Percentiles rank a stretch among this genome's conserved stretches.
phyloP scores from a whole-genome alignment of 805 yeast species.

The Candida jianshihensis region DNA sequence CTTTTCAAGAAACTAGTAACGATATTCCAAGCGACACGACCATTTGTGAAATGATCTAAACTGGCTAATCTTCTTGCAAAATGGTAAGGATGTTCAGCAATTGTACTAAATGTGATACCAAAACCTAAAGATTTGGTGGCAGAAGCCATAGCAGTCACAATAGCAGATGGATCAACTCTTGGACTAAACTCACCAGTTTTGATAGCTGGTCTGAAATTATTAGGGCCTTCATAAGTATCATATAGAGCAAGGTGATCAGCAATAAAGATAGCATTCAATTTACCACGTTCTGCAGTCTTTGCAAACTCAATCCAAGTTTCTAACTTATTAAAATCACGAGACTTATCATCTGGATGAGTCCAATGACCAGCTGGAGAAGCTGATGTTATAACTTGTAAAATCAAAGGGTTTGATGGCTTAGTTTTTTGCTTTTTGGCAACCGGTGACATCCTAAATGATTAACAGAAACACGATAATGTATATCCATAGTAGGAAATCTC shows the following conservation, averaged over 20 bases:
- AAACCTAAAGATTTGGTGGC: constrained; percentile 29
- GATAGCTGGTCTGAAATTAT: constrained; percentile 26
- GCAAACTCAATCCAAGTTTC: constrained; percentile 26
- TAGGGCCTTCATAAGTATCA: constrained; percentile 31
- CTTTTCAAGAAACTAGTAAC: constrained; percentile 33
- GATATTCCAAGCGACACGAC: constrained; percentile 40
- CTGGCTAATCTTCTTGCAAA: constrained; percentile 33
- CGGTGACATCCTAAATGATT: neutral
- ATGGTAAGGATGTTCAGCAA: constrained; percentile 33
- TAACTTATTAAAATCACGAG: constrained; percentile 1
- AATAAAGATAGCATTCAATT: constrained; percentile 28
- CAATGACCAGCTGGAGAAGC: constrained; percentile 4
- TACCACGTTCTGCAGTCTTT: constrained; percentile 27
- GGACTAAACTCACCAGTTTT: constrained; percentile 25
- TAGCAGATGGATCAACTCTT: constrained; percentile 30
- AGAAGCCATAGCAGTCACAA: constrained; percentile 32
- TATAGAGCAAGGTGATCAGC: constrained; percentile 33
- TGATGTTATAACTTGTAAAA: neutral
- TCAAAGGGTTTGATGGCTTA: neutral
- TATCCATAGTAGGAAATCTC: neutral
- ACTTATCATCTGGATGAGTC: constrained; percentile 5
- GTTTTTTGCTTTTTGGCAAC: neutral
- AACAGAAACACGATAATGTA: too few relatives aligned
- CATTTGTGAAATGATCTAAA: constrained; percentile 33
- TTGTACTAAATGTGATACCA: constrained; percentile 33